phyloP scores from a whole-genome alignment of 2,329 filamentous ascomycete genomes.

The Pseudogymnoascus sp. region DNA sequence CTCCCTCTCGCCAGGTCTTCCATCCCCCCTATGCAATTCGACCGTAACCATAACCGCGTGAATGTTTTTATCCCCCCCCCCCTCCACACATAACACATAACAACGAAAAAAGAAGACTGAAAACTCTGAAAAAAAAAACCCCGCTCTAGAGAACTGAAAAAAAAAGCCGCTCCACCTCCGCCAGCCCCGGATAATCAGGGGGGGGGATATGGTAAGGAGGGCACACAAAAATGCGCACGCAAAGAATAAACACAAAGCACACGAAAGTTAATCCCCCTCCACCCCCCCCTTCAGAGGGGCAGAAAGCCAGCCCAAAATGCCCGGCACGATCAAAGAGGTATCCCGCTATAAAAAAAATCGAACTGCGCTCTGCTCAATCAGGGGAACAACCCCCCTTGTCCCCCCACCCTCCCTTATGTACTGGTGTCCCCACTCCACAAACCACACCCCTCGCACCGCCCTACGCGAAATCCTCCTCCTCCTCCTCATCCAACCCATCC shows the following conservation, averaged over 20 bases:
- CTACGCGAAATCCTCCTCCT: neutral
- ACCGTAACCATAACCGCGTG: neutral
- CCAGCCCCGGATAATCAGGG: too few relatives aligned
- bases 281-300: neutral
- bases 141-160: slow-evolving; percentile 5
- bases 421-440: neutral
- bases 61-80: neutral
- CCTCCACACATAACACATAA: neutral
- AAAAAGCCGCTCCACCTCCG: neutral
- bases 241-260: neutral
- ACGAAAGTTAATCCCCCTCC: neutral
- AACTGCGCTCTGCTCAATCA: neutral
- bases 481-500: slow-evolving; percentile 23
- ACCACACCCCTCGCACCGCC: neutral
- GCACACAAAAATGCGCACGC: neutral
- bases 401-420: neutral
- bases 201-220: too few relatives aligned
- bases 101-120: neutral
- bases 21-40: neutral
- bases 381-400: neutral
- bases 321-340: neutral
- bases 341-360: neutral
- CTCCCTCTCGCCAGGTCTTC: neutral
- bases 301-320: neutral
- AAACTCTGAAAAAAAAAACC: neutral